Evolutionary conservation across 805 yeast species (phyloP).

Genomic region (Wickerhamomyces subpelliculosus): DNA sequence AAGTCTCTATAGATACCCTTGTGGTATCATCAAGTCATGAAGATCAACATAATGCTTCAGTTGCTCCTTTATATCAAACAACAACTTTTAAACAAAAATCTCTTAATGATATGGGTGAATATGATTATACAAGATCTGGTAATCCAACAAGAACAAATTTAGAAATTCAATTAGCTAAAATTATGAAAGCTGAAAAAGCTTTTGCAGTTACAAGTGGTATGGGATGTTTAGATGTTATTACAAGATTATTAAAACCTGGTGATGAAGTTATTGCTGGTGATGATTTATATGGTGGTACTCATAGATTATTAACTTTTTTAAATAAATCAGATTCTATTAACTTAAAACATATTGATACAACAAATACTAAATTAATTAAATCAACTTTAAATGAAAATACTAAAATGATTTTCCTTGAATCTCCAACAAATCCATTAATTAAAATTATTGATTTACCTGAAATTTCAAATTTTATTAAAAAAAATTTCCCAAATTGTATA

Average conservation of each 20-base stretch:
- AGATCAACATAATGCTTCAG: slow-evolving; percentile 74
- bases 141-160: slow-evolving; percentile 85
- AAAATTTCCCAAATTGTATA: slow-evolving; percentile 55
- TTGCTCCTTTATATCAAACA: slow-evolving; percentile 84
- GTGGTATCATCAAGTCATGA: slow-evolving; percentile 23
- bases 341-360: slow-evolving; percentile 77
- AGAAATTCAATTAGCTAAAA: slow-evolving; percentile 69
- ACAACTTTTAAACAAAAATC: slow-evolving; percentile 90
- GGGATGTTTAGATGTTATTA: slow-evolving; percentile 86
- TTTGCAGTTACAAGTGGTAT: slow-evolving; percentile 87
- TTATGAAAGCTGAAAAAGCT: slow-evolving; percentile 72
- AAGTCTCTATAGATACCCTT: slow-evolving; percentile 9
- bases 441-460: slow-evolving; percentile 76
- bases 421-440: slow-evolving; percentile 91
- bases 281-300: slow-evolving; percentile 92
- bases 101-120: slow-evolving; percentile 68
- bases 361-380: slow-evolving; percentile 55
- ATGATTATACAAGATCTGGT: slow-evolving; percentile 86
- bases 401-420: slow-evolving; percentile 77
- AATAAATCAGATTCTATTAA: slow-evolving; percentile 55
- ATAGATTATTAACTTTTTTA: slow-evolving; percentile 72
- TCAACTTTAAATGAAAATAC: slow-evolving; percentile 50
- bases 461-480: slow-evolving; percentile 61
- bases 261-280: slow-evolving; percentile 92
- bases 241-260: slow-evolving; percentile 68